These are phyloP conservation scores for Talaromyces albobiverticillius DNA, from an alignment of 2,329 filamentous ascomycete species.

Conservation along the genomic window DNA sequence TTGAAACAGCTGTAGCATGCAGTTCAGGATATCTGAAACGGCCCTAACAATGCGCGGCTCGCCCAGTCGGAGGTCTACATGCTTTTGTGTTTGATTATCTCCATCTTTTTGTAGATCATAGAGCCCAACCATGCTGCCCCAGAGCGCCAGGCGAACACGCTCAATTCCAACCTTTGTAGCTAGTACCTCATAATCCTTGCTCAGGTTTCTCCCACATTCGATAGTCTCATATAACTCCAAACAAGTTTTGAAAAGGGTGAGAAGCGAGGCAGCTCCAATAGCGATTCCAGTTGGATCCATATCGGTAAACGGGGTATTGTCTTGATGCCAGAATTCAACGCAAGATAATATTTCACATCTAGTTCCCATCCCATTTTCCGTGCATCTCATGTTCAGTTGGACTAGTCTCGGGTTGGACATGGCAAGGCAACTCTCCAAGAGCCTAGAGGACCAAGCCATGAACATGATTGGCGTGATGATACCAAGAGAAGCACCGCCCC, in stretches of 20 bases:
- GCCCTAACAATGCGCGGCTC: constrained; percentile 1
- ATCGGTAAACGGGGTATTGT: no score
- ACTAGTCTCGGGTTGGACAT: no score
- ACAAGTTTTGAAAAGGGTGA: neutral
- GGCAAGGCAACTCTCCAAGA: no score
- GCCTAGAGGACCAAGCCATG: no score
- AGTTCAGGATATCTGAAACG: constrained; percentile 5
- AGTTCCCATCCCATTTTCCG: no score
- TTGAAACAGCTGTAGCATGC: constrained; percentile 10
- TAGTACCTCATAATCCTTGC: constrained; percentile 14
- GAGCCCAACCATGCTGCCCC: constrained; percentile 14
- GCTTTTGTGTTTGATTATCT: neutral
- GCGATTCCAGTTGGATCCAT: no score
- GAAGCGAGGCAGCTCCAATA: no score
- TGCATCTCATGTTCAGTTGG: no score
- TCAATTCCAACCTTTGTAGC: constrained; percentile 16
- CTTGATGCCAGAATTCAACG: no score
- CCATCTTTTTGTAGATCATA: neutral
- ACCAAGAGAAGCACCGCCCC: no score
- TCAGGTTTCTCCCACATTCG: neutral
- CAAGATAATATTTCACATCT: no score
- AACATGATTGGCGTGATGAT: no score
- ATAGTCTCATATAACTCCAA: constrained; percentile 4
- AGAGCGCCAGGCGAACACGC: constrained; percentile 11
- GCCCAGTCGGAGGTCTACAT: neutral